Percentiles rank a stretch among this genome's conserved stretches.
These are phyloP conservation scores for Ustilago trichophora DNA, from an alignment of 1,284 basidiomycete genomes.

Conservation along the genomic window DNA sequence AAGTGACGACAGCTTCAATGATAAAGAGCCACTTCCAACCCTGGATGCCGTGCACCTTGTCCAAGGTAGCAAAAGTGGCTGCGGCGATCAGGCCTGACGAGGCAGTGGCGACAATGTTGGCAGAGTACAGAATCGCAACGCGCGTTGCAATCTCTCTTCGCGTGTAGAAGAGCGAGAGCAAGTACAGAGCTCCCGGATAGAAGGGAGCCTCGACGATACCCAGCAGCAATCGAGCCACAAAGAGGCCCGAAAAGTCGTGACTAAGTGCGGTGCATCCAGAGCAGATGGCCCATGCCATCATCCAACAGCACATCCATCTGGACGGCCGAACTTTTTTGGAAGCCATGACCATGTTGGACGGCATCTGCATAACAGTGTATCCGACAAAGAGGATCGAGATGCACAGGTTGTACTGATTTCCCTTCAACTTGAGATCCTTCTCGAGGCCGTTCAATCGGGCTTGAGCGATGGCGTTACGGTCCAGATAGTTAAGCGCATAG, in stretches of 20 bases:
- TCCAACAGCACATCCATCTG: too few relatives aligned
- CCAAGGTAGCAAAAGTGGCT: slow-evolving; percentile 6
- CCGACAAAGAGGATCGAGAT: slow-evolving; percentile 39
- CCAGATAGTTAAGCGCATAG: too few relatives aligned
- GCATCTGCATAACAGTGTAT: slow-evolving; percentile 36
- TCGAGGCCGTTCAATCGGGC: slow-evolving; percentile 24
- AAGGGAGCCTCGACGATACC: slow-evolving; percentile 46
- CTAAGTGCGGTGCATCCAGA: slow-evolving; percentile 36
- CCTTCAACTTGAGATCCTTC: slow-evolving; percentile 24
- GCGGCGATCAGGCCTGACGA: slow-evolving; percentile 26
- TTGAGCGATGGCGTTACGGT: slow-evolving; percentile 36
- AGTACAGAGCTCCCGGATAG: slow-evolving; percentile 55
- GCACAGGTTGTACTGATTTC: slow-evolving; percentile 20
- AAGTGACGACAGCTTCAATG: slow-evolving; percentile 31
- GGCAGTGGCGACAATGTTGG: slow-evolving; percentile 48
- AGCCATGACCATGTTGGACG: slow-evolving; percentile 51
- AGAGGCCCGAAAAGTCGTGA: too few relatives aligned
- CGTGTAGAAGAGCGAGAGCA: slow-evolving; percentile 67
- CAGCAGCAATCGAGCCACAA: slow-evolving; percentile 25
- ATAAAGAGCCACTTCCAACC: slow-evolving; percentile 45
- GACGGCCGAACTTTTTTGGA: too few relatives aligned
- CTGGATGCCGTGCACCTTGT: slow-evolving; percentile 8
- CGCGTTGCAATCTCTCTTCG: slow-evolving; percentile 68
- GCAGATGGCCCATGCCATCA: too few relatives aligned
- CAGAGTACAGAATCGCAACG: slow-evolving; percentile 69